Evolutionary conservation across 371 early-diverging fungal genomes (phyloP).

Genomic region (Smittium culicis): DNA sequence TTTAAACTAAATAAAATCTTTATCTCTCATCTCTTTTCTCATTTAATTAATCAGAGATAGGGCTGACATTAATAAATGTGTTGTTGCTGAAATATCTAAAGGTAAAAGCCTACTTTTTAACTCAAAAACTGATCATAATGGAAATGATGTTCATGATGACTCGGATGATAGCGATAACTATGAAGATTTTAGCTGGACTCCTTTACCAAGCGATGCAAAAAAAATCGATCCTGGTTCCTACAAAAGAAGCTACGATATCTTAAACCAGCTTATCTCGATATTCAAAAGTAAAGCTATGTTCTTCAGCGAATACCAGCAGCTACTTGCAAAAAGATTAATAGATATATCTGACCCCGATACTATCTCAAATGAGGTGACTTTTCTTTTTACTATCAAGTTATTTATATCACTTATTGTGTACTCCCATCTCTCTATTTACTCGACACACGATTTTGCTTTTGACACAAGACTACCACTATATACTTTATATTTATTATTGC

Average conservation of each 20-base stretch:
- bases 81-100: neutral
- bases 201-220: slow-evolving; percentile 36
- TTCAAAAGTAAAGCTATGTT: slow-evolving; percentile 37
- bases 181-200: slow-evolving; percentile 37
- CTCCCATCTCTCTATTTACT: too few relatives aligned
- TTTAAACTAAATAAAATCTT: neutral
- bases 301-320: slow-evolving; percentile 36
- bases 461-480: too few relatives aligned
- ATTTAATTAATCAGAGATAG: neutral
- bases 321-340: slow-evolving; percentile 32
- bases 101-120: neutral
- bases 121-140: slow-evolving; percentile 22
- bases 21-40: neutral
- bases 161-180: slow-evolving; percentile 17
- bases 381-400: too few relatives aligned
- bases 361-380: neutral
- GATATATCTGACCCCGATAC: neutral
- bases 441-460: too few relatives aligned
- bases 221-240: slow-evolving; percentile 29
- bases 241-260: slow-evolving; percentile 34
- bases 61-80: neutral
- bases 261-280: slow-evolving; percentile 35
- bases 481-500: too few relatives aligned
- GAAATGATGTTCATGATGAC: neutral
- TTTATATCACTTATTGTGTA: too few relatives aligned